Evolutionary conservation across 495 filamentous ascomycete species (phyloP).

Genomic region (Usnea hakonensis): DNA sequence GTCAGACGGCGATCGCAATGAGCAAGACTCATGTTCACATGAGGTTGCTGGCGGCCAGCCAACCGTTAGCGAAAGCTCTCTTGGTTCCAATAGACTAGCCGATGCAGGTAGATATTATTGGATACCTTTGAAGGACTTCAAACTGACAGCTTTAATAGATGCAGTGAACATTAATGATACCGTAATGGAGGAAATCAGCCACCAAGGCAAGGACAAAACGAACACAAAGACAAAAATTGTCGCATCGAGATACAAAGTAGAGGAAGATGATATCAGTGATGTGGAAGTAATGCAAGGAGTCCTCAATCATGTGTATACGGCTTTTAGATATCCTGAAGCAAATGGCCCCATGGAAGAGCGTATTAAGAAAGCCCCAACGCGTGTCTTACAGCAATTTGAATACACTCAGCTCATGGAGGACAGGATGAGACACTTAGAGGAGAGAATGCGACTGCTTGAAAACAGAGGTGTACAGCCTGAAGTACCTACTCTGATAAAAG

Average conservation of each 20-base stretch:
- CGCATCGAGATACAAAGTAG: neutral
- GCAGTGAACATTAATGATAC: neutral
- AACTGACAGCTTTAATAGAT: neutral
- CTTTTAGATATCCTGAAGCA: too few species aligned
- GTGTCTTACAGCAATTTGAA: neutral
- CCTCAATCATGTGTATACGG: too few species aligned
- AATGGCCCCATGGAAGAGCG: neutral
- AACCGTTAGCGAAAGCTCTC: neutral
- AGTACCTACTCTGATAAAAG: too few species aligned
- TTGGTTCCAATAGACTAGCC: neutral
- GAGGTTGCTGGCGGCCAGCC: neutral
- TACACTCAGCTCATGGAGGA: slow-evolving; percentile 5
- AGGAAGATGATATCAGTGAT: too few species aligned
- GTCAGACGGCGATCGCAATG: neutral
- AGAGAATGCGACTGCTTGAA: neutral
- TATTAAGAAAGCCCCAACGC: slow-evolving; percentile 4
- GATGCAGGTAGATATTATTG: neutral
- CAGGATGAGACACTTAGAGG: neutral
- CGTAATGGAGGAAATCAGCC: too few species aligned
- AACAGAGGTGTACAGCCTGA: neutral
- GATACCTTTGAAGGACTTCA: neutral
- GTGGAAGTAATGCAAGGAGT: too few species aligned
- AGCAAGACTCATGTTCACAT: neutral
- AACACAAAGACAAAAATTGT: neutral
- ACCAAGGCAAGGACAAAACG: neutral